A percentile compares a stretch with the other conserved stretches of the same genome.
phyloP scores from a whole-genome alignment of 2,329 filamentous ascomycete species.

The Sarocladium kiliense region DNA sequence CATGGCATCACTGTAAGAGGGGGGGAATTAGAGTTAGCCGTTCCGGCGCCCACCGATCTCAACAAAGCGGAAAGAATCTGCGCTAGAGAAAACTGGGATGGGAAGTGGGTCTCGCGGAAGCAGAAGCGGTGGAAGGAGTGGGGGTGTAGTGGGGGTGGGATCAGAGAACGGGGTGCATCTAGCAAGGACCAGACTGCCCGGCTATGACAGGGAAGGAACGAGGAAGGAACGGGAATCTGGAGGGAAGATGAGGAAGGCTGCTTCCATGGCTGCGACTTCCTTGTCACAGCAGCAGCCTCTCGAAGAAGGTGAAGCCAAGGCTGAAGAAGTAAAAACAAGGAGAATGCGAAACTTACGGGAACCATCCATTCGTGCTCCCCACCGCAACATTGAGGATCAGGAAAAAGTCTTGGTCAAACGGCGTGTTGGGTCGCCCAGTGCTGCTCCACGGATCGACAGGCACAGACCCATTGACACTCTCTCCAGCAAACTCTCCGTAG shows the following conservation, averaged over 20 bases:
- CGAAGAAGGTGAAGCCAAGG: background rate
- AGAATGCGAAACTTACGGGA: constrained; percentile 25
- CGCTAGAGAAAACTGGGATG: background rate
- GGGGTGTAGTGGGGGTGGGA: background rate
- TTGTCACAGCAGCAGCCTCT: too few species aligned
- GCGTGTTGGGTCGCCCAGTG: constrained; percentile 33
- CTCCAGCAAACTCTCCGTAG: constrained; percentile 33
- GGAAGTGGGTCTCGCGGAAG: background rate
- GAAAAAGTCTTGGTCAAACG: constrained; percentile 48
- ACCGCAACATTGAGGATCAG: constrained; percentile 47
- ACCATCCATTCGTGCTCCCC: constrained; percentile 43
- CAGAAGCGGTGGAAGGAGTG: background rate
- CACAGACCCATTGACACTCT: constrained; percentile 33
- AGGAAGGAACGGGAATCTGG: too few species aligned
- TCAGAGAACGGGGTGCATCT: background rate
- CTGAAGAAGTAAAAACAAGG: background rate
- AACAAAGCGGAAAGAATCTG: background rate
- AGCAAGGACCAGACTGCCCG: background rate
- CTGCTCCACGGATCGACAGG: constrained; percentile 38
- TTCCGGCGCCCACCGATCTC: background rate
- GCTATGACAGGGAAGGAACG: background rate
- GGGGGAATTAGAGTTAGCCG: background rate
- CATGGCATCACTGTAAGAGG: constrained; percentile 29
- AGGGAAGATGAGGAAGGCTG: too few species aligned
- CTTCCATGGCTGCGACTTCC: too few species aligned